Evolutionary conservation across 768 basidiomycete genomes (phyloP).

Genomic region (Imleria badia): DNA sequence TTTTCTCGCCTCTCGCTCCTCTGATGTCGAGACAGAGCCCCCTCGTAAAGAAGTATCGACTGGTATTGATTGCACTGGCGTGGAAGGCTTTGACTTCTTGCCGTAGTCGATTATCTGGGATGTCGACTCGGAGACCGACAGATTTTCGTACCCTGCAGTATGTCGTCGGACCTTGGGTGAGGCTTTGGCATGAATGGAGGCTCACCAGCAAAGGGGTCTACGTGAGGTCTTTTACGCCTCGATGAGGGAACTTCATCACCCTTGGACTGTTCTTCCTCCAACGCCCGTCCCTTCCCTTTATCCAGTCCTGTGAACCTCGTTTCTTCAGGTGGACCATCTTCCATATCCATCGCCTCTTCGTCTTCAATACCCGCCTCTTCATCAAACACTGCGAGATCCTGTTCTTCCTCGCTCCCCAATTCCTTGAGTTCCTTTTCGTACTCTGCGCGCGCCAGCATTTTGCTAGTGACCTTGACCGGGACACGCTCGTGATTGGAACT

Average conservation of each 20-base stretch:
- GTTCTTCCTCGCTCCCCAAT: slow-evolving; percentile 41
- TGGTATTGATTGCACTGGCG: neutral
- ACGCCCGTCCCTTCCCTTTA: slow-evolving; percentile 41
- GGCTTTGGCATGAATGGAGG: neutral
- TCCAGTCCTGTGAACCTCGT: slow-evolving; percentile 4
- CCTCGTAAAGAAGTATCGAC: slow-evolving; percentile 16
- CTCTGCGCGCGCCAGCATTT: slow-evolving; percentile 69
- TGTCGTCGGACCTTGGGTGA: neutral
- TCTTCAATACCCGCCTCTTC: slow-evolving; percentile 16
- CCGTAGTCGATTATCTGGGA: neutral
- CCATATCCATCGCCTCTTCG: slow-evolving; percentile 8
- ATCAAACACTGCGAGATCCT: slow-evolving; percentile 38
- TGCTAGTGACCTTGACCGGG: slow-evolving; percentile 61
- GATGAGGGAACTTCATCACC: slow-evolving; percentile 13
- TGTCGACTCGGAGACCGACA: neutral
- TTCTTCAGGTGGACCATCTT: slow-evolving; percentile 2
- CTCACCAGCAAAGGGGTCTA: slow-evolving; percentile 71
- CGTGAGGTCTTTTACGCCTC: slow-evolving; percentile 50
- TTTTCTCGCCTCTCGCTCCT: slow-evolving; percentile 24
- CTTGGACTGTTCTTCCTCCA: slow-evolving; percentile 20
- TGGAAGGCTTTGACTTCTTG: slow-evolving; percentile 10
- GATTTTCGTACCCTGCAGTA: slow-evolving; percentile 33
- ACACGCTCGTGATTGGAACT: slow-evolving; percentile 30
- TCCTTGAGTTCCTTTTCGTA: slow-evolving; percentile 59
- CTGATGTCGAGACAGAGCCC: slow-evolving; percentile 22